Base-by-base conservation (phyloP, 208 protist genomes). In the Trypanosoma platydactyli region DNA sequence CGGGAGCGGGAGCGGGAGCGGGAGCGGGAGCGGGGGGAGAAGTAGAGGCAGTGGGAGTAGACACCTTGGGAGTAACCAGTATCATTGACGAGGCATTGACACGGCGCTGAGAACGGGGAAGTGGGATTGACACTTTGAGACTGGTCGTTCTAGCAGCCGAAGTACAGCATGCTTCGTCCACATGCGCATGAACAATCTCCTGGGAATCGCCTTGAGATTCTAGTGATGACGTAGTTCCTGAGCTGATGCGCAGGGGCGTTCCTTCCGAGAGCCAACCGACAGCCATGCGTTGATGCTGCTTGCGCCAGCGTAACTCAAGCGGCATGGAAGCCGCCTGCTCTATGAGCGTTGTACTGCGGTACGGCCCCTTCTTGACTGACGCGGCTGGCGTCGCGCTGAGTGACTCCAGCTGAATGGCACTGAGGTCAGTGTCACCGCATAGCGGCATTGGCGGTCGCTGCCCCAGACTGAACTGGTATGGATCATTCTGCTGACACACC, bases 191-290 rank as follows among this genome's bases (percentile, higher is more conserved):
- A 25, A 18, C 18, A 13, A 41, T 27, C 12, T 64, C 59, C 58
- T 61, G 67, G 12, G 67, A 73, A 33, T 66, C 58, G 27, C 67
- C 50, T 38, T 66, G 57, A 11, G 65, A 72, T 2, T 61, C 67
- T 25, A 61, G 45, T 22, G 67, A 72, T 7, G 67, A 72, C 11
- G 57, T 20, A 4, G 67, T 72, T 0, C 35, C 51, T 15, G 58
- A 66, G 51, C 58, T 61, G 0, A 35, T 49, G 15, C 42, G 50
- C 58, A 61, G 27, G 11, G 35, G 50, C 38, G 41, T 50, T 35
- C 50, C n/a, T 15, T 57, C 51, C 11, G 62, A 41, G 3, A 33
- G 20, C 62, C 62, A 59, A 9, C 40, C 3, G 9, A 38, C 41
- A 13, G 9, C 27, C 20, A 16, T 24, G 3, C 20, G 29, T 38